Evolutionary conservation across 2,329 filamentous ascomycete genomes (phyloP), one percentile per base, ranked within the genome.

Genomic region (Raffaelea ambrosiae): DNA sequence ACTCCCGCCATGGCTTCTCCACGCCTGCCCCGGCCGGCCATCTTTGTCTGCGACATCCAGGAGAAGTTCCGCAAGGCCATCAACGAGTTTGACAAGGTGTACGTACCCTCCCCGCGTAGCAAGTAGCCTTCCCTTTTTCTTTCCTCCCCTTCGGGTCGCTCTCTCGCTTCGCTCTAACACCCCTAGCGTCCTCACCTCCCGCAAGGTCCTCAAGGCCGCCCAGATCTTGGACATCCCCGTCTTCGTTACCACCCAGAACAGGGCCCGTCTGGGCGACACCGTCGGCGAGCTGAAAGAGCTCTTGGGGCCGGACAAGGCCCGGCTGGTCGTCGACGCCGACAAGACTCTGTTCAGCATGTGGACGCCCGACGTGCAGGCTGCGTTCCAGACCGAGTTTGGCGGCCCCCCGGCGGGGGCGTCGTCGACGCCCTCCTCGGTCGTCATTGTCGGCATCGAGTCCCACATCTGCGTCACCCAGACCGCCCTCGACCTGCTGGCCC

Each of bases 391-490:
- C 8, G 35, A 38, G 35, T 38, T 38, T 14, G 8, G 8, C 5
- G 14, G 14, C 5, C 8, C 35, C 18, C 8, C 35, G 8, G 35
- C 35, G 7, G 26, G 7, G 26, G 26, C 26, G 26, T 13, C 26
- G 3, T 7, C 36, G 3, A 19, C 40, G 14, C 31, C 35, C 18
- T 20, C 40, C 23, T 33, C 61, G 7, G 76, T 88, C 46, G 84
- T 87, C 48, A 80, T 97, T 53, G 84, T 95, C 16, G 91, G 91
- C 35, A 95, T 97, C 61, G 91, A 97, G 68, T 79, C 81, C 38
- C 91, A 97, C 67, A 93, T 97, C 62, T 97, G 91, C 71, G 82
- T 97, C 26, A 90, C 88, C 51, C 91, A 97, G 73, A 96, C 91
- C 39, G 81, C 87, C 16, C 73, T 96, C 39, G 91, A 96, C 68